These are phyloP conservation scores for Calvatia gigantea DNA, from an alignment of 768 basidiomycete genomes.

Conservation along the genomic window DNA sequence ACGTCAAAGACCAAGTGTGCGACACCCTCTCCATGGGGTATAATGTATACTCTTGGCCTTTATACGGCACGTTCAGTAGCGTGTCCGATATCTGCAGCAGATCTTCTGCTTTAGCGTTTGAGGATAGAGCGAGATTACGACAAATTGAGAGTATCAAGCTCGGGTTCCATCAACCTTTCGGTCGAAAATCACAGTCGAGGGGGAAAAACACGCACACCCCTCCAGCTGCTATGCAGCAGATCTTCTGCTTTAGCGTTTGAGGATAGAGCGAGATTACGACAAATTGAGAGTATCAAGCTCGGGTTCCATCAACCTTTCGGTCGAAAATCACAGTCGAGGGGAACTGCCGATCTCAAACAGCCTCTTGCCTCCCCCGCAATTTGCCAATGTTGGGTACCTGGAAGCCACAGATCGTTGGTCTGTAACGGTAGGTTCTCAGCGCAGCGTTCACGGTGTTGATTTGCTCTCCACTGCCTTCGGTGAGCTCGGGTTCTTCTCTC, in stretches of 20 bases:
- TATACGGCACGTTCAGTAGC: conserved; percentile 64
- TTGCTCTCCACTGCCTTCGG: too few species aligned
- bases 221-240: too few species aligned
- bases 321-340: too few species aligned
- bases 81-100: conserved; percentile 65
- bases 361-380: too few species aligned
- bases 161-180: conserved; percentile 48
- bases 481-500: conserved; percentile 57
- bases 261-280: conserved; percentile 57
- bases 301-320: too few species aligned
- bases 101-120: conserved; percentile 32
- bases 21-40: conserved; percentile 72
- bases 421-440: too few species aligned
- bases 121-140: conserved; percentile 56
- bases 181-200: too few species aligned
- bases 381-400: too few species aligned
- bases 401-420: too few species aligned
- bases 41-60: conserved; percentile 71
- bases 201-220: too few species aligned
- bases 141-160: conserved; percentile 59
- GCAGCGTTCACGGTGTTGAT: conserved; percentile 81
- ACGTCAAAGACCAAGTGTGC: conserved; percentile 80
- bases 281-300: conserved; percentile 56
- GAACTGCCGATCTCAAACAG: too few species aligned
- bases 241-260: conserved; percentile 32